Conservation (phyloP, 257 asterid genomes). For the Solanum sejunctum region DNA sequence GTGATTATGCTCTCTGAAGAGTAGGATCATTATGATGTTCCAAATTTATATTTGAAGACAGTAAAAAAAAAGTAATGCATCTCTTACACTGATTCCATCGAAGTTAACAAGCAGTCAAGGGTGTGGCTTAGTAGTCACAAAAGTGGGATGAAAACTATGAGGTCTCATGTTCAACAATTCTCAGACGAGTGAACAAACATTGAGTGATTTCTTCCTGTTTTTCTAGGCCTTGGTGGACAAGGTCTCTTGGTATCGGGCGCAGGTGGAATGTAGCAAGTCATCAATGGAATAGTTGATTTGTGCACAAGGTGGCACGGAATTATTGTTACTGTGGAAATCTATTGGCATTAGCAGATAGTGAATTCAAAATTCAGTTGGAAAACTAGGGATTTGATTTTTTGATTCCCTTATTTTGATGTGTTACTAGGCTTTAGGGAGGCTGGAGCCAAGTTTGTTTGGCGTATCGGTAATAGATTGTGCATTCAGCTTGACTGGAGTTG, state of each 20-base stretch:
- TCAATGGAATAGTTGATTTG: background rate
- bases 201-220: background rate
- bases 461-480: background rate
- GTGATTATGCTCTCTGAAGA: background rate
- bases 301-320: background rate
- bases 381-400: background rate
- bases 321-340: background rate
- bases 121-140: background rate
- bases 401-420: background rate
- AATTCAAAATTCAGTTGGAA: background rate
- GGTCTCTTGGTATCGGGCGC: background rate
- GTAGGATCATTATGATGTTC: background rate
- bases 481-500: constrained; percentile 1
- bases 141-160: background rate
- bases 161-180: background rate
- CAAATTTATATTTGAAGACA: background rate
- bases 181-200: background rate
- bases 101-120: background rate
- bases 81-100: background rate
- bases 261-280: background rate
- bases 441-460: background rate
- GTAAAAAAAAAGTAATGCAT: background rate
- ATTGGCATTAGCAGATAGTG: background rate
- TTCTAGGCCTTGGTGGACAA: background rate
- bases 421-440: background rate